These are phyloP conservation scores for Beta corolliflora DNA, from an alignment of 179 eudicot species.

Conservation along the genomic window DNA sequence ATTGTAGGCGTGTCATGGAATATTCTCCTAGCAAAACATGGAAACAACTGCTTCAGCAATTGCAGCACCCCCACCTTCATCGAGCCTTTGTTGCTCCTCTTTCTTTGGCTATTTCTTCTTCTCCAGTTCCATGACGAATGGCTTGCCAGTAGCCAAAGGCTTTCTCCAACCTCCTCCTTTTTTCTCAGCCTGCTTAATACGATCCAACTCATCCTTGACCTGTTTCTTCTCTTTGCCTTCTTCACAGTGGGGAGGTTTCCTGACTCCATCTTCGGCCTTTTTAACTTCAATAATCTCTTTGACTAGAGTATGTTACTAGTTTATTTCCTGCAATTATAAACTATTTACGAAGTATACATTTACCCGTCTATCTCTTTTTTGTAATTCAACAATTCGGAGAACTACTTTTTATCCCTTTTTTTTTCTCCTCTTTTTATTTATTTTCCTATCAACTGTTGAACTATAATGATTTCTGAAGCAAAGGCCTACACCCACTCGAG, in stretches of 20 bases:
- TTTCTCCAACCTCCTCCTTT: conserved; percentile 91
- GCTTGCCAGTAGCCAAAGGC: conserved; percentile 91
- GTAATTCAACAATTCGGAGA: conserved; percentile 29
- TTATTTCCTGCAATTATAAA: conserved; percentile 26
- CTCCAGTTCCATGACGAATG: conserved; percentile 80
- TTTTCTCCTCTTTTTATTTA: not conserved
- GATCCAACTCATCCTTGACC: conserved; percentile 88
- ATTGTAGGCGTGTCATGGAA: conserved; percentile 50
- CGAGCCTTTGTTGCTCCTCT: conserved; percentile 91
- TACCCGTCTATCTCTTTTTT: conserved; percentile 30
- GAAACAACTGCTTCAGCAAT: conserved; percentile 96
- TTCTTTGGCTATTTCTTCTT: conserved; percentile 82
- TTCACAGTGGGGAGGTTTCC: conserved; percentile 56
- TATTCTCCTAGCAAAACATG: conserved; percentile 87
- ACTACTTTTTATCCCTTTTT: conserved; percentile 9
- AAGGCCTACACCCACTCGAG: conserved; percentile 95
- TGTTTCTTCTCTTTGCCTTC: conserved; percentile 88
- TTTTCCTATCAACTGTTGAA: conserved; percentile 16
- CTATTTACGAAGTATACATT: conserved; percentile 45
- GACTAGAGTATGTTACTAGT: conserved; percentile 27
- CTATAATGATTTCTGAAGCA: conserved; percentile 17
- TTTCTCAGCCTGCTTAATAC: conserved; percentile 94
- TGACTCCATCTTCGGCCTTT: conserved; percentile 61
- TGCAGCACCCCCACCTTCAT: conserved; percentile 94
- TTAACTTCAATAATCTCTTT: conserved; percentile 23